Percentiles rank a stretch among this genome's conserved stretches.
Evolutionary conservation across 768 basidiomycete genomes (phyloP).

Genomic region (Termitomyces sp.): DNA sequence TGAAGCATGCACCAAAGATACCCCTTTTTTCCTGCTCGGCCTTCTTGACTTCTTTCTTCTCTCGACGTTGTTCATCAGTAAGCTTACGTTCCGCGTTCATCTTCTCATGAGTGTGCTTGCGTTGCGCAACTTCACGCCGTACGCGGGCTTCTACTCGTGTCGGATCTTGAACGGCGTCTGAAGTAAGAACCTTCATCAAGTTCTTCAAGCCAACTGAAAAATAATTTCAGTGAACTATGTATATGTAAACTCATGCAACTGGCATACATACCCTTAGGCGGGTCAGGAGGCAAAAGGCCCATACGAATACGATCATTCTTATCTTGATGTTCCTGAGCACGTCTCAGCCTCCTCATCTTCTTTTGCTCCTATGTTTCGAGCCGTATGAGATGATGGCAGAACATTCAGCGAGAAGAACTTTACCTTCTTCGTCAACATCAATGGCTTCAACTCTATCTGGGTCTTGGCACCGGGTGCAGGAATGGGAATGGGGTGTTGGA

Average conservation of each 20-base stretch:
- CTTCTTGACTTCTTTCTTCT: conserved; percentile 87
- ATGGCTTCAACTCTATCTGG: conserved; percentile 70
- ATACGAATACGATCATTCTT: conserved; percentile 93
- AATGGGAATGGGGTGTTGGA: conserved; percentile 97
- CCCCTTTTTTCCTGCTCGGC: conserved; percentile 84
- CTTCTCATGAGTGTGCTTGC: conserved; percentile 88
- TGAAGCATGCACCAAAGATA: conserved; percentile 83
- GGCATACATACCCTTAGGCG: conserved; percentile 75
- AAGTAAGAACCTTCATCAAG: conserved; percentile 96
- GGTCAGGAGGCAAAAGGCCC: conserved; percentile 92
- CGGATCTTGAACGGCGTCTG: conserved; percentile 95
- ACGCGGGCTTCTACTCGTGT: conserved; percentile 97
- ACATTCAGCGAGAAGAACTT: neutral
- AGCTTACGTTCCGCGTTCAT: conserved; percentile 92
- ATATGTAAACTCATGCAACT: neutral
- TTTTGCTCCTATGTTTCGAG: conserved; percentile 69
- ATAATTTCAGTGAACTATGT: neutral
- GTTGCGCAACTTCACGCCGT: conserved; percentile 85
- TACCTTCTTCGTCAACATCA: conserved; percentile 93
- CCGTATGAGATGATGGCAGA: neutral
- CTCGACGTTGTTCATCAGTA: conserved; percentile 83
- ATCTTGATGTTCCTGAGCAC: conserved; percentile 88
- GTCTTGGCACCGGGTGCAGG: conserved; percentile 87
- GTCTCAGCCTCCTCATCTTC: conserved; percentile 90
- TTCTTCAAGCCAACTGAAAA: conserved; percentile 83